A percentile compares a stretch with the other conserved stretches of the same genome.
Conservation (phyloP, 2,329 filamentous ascomycete genomes). For the Cercospora sp. region DNA sequence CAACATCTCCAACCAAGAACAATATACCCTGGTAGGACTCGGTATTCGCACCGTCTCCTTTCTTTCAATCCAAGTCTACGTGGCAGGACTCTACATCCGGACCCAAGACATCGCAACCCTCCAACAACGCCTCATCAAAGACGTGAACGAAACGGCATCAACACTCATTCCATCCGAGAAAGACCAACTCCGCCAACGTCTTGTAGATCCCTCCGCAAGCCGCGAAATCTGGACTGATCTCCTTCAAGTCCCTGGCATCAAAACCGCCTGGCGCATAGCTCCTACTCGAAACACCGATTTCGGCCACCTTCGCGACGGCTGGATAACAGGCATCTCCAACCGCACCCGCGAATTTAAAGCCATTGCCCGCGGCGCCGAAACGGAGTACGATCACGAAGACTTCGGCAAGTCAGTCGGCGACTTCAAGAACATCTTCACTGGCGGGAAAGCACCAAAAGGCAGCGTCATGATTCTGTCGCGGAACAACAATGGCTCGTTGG, state of each 20-base stretch:
- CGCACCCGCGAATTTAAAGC: slow-evolving; percentile 62
- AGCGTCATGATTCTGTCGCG: slow-evolving; percentile 74
- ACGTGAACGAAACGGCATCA: slow-evolving; percentile 74
- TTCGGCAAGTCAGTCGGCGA: slow-evolving; percentile 74
- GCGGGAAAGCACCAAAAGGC: slow-evolving; percentile 74
- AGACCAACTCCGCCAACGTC: slow-evolving; percentile 64
- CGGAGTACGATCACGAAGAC: slow-evolving; percentile 66
- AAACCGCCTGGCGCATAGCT: slow-evolving; percentile 78
- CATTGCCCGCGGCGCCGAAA: slow-evolving; percentile 37
- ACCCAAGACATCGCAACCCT: slow-evolving; percentile 78
- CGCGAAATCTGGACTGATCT: slow-evolving; percentile 74
- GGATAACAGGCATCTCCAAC: slow-evolving; percentile 79
- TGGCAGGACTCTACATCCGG: slow-evolving; percentile 88
- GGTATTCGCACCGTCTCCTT: slow-evolving; percentile 90
- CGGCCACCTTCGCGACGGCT: slow-evolving; percentile 85
- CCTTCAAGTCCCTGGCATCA: slow-evolving; percentile 65
- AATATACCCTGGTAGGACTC: slow-evolving; percentile 86
- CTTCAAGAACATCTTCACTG: slow-evolving; percentile 80
- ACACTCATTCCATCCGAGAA: slow-evolving; percentile 83
- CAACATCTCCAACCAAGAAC: slow-evolving; percentile 50
- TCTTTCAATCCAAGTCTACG: slow-evolving; percentile 86
- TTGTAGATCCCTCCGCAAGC: slow-evolving; percentile 69
- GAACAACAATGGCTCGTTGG: slow-evolving; percentile 64
- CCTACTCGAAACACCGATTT: slow-evolving; percentile 96
- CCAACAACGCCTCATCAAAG: slow-evolving; percentile 73